These are phyloP conservation scores for Cadophora luteo-olivacea DNA, from an alignment of 2,329 filamentous ascomycete species.

Conservation along the genomic window DNA sequence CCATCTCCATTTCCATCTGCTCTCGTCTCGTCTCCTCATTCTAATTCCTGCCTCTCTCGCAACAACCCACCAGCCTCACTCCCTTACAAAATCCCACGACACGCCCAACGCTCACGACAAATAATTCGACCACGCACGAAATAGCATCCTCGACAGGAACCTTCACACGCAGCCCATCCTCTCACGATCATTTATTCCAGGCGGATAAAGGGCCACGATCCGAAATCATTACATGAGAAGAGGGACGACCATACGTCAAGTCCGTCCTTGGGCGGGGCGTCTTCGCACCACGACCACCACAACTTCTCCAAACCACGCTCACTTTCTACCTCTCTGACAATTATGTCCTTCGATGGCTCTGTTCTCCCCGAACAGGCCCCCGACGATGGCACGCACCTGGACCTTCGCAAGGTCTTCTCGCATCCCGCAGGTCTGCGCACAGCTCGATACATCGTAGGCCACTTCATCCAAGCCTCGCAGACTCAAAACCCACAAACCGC, in stretches of 20 bases:
- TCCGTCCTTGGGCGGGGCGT: slow-evolving; percentile 26
- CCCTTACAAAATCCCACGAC: not conserved
- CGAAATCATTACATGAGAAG: slow-evolving; percentile 28
- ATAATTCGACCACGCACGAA: not conserved
- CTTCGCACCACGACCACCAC: slow-evolving; percentile 23
- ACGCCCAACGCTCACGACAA: not conserved
- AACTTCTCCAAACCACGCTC: not conserved
- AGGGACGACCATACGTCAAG: slow-evolving; percentile 31
- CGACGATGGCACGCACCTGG: slow-evolving; percentile 20
- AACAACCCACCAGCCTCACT: slow-evolving; percentile 2
- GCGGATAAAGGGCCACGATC: slow-evolving; percentile 5
- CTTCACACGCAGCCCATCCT: not conserved
- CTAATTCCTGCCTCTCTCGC: not conserved
- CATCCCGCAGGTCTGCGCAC: slow-evolving; percentile 32
- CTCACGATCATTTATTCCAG: not conserved
- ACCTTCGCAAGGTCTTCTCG: slow-evolving; percentile 28
- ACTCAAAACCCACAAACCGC: not conserved
- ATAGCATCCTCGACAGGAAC: not conserved
- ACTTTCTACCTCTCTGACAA: slow-evolving; percentile 10
- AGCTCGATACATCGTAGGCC: slow-evolving; percentile 27
- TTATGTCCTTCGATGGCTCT: slow-evolving; percentile 27
- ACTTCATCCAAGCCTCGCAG: slow-evolving; percentile 16
- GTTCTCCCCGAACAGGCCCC: slow-evolving; percentile 10
- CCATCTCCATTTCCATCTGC: not conserved
- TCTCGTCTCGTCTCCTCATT: not conserved